These are phyloP conservation scores for Puccinia hordei DNA, from an alignment of 1,284 basidiomycete species.

Conservation along the genomic window DNA sequence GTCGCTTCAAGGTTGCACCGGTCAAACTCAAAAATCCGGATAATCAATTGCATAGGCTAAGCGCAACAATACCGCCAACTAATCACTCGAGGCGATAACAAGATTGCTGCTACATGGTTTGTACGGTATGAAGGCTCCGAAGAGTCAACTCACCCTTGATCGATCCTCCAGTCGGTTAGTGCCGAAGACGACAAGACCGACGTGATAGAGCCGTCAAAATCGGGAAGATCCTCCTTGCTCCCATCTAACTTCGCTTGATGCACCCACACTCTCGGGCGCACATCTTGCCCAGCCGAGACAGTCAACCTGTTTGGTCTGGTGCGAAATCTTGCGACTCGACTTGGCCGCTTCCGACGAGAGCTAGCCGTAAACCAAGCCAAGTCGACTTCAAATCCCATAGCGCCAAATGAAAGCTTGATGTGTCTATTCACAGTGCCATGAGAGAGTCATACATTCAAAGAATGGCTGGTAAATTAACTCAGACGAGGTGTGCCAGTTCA, in stretches of 20 bases:
- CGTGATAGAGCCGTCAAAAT: background rate
- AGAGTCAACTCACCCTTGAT: background rate
- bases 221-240: background rate
- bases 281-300: background rate
- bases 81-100: conserved; percentile 2
- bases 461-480: too few relatives aligned
- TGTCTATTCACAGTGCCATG: too few relatives aligned
- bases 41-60: background rate
- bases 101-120: background rate
- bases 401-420: too few relatives aligned
- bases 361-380: too few relatives aligned
- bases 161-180: conserved; percentile 7
- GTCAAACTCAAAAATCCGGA: background rate
- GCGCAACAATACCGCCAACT: background rate
- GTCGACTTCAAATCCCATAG: too few relatives aligned
- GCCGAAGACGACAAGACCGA: conserved; percentile 8
- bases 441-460: too few relatives aligned
- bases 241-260: conserved; percentile 7
- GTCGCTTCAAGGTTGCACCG: conserved; percentile 10
- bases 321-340: too few relatives aligned
- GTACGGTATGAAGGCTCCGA: background rate
- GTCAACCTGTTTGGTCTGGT: too few relatives aligned
- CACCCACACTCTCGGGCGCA: background rate
- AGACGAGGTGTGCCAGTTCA: too few relatives aligned
- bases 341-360: too few relatives aligned